Evolutionary conservation across 2,329 filamentous ascomycete species (phyloP), one percentile per base, ranked within the genome.

Genomic region (Neonectria magnoliae): DNA sequence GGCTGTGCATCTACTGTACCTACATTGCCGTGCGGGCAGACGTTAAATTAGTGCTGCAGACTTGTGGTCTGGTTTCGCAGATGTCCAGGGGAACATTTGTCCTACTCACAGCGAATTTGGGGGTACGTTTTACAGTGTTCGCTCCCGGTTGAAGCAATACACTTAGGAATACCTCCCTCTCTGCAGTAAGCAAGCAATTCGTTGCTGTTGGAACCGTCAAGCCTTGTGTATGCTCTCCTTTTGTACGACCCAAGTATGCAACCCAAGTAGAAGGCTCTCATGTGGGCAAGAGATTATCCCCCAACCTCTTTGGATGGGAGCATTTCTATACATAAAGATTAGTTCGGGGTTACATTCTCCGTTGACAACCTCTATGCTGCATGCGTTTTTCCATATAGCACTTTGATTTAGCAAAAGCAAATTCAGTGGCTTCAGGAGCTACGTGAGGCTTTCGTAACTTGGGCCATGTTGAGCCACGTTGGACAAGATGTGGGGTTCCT

Each of bases 1-100:
- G 31, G 47, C 57, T 56, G 47, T 59, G 64, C 57, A 57, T 65
- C 45, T 31, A 27, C 38, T 45, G 29, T 29, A 29, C 29, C 29
- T 25, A 10, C 61, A 58, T 57, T 63, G 57, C 64, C 64, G 66
- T 57, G 51, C 41, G 20, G 50, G 33, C 41, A 47, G 65, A 53
- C 52, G 31, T 56, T 60, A 66, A 29, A 29, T 29, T 29, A 29
- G 64, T 57, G 38, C 31, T 33, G 31, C 31, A 33, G 31, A 10
- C 31, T 53, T 58, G 54, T 44, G 56, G 60, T 51, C 48, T 16
- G 11, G 57, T 33, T 20, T 51, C 9, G 16, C 25, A 5, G 2
- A 29, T 33, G 36, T 38, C 16, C 36, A 38, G 36, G 14, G 36
- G 14, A n/a, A n/a, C 8, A 38, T 38, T 16, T 38, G 36, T 38